phyloP scores from a whole-genome alignment of 495 filamentous ascomycete genomes.

The Penicillium psychrofluorescens region DNA sequence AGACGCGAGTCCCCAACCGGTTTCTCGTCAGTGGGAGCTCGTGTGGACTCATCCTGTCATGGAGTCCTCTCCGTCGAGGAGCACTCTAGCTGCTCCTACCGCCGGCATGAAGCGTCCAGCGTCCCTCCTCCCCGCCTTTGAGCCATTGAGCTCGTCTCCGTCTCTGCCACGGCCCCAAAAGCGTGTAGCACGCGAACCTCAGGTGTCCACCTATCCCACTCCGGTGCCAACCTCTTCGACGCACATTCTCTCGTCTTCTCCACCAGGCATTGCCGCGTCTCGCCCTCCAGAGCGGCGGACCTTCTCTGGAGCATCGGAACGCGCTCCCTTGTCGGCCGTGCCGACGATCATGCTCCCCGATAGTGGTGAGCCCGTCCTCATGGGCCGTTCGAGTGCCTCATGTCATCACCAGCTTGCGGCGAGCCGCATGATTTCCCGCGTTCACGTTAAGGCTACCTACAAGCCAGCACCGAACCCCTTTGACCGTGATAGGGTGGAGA shows the following conservation, averaged over 20 bases:
- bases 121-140: slow-evolving; percentile 84
- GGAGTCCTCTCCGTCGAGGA: slow-evolving; percentile 40
- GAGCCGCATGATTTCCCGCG: slow-evolving; percentile 82
- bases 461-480: slow-evolving; percentile 56
- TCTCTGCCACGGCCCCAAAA: slow-evolving; percentile 67
- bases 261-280: slow-evolving; percentile 45
- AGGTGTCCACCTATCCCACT: slow-evolving; percentile 59
- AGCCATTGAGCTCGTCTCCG: slow-evolving; percentile 85
- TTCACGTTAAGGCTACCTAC: slow-evolving; percentile 86
- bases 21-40: slow-evolving; percentile 8
- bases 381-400: slow-evolving; percentile 89
- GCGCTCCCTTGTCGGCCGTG: slow-evolving; percentile 73
- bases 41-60: slow-evolving; percentile 19
- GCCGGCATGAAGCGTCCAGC: slow-evolving; percentile 72
- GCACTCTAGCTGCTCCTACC: slow-evolving; percentile 30
- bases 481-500: slow-evolving; percentile 65
- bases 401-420: slow-evolving; percentile 87
- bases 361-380: slow-evolving; percentile 71
- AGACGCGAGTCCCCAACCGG: slow-evolving; percentile 20
- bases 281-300: slow-evolving; percentile 38
- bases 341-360: slow-evolving; percentile 74
- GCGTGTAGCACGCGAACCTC: slow-evolving; percentile 55
- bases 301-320: slow-evolving; percentile 71
- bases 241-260: slow-evolving; percentile 83
- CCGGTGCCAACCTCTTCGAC: slow-evolving; percentile 91